Evolutionary conservation across 495 filamentous ascomycete species (phyloP).

Genomic region (Xylaria nigripes): DNA sequence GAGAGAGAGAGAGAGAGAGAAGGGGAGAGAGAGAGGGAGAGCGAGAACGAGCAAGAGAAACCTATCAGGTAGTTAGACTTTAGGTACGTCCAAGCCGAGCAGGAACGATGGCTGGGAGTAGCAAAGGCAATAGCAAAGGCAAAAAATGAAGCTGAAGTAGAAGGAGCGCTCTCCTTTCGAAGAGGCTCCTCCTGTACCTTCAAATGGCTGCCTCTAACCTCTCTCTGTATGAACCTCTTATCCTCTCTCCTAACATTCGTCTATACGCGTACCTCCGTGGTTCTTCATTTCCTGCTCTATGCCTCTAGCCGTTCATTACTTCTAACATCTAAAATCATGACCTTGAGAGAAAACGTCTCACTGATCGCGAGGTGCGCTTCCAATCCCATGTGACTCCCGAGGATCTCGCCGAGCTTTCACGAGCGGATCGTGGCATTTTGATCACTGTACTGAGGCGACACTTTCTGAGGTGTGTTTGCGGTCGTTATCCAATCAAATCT

Average conservation of each 20-base stretch:
- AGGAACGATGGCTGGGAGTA: neutral
- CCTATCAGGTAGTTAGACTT: too few relatives aligned
- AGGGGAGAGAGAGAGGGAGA: neutral
- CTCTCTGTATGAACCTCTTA: too few relatives aligned
- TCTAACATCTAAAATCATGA: neutral
- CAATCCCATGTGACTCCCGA: neutral
- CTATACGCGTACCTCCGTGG: too few relatives aligned
- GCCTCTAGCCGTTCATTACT: neutral
- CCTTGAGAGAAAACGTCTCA: neutral
- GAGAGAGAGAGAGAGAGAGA: neutral
- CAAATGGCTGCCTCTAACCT: too few relatives aligned
- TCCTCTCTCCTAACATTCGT: too few relatives aligned
- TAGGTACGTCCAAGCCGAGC: neutral
- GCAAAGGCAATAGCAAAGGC: neutral
- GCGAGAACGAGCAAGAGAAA: too few relatives aligned
- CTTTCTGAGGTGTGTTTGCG: neutral
- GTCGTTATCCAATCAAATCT: neutral
- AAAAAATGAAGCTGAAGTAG: neutral
- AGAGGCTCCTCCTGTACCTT: too few relatives aligned
- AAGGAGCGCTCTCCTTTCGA: neutral
- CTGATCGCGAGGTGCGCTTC: neutral
- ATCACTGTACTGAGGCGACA: neutral
- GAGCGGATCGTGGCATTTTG: neutral
- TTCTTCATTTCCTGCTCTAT: too few relatives aligned
- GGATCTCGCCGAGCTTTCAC: neutral